Conservation (phyloP, 176 grass and related monocot species). For the Aegilops longissima region DNA sequence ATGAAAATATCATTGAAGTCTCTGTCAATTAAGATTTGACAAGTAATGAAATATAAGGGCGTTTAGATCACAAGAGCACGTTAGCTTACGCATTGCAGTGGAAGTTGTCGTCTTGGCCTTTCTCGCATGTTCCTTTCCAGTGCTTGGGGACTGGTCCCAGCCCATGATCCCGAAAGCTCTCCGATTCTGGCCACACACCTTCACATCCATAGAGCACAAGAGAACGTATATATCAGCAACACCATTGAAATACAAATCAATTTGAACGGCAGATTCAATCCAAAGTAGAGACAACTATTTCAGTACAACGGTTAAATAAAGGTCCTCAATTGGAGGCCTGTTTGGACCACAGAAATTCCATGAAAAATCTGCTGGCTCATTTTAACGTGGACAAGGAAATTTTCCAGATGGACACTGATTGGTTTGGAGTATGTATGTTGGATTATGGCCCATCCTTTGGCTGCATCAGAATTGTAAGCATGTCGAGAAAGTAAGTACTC, state of each 20-base stretch:
- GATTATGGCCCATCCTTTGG: background rate
- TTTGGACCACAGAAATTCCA: background rate
- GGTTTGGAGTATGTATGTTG: background rate
- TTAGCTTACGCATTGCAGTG: constrained; percentile 68
- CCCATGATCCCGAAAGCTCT: constrained; percentile 85
- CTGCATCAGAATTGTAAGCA: background rate
- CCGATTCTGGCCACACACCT: constrained; percentile 93
- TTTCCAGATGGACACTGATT: background rate
- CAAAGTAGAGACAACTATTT: background rate
- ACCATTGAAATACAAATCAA: background rate
- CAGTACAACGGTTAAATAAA: background rate
- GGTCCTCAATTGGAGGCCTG: background rate
- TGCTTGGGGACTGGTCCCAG: constrained; percentile 59
- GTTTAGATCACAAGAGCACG: too few species aligned
- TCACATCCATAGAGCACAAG: constrained; percentile 20
- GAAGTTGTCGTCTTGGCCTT: constrained; percentile 47
- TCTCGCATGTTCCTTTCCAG: constrained; percentile 84
- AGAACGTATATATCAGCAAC: constrained; percentile 12
- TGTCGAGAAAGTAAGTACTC: background rate
- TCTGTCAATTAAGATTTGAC: too few species aligned
- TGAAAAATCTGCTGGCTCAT: background rate
- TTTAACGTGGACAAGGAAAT: background rate
- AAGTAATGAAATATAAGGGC: too few species aligned
- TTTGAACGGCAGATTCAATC: background rate
- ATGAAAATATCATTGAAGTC: too few species aligned